Conservation (phyloP, 2,329 filamentous ascomycete species). For the Tolypocladium endophyticum region DNA sequence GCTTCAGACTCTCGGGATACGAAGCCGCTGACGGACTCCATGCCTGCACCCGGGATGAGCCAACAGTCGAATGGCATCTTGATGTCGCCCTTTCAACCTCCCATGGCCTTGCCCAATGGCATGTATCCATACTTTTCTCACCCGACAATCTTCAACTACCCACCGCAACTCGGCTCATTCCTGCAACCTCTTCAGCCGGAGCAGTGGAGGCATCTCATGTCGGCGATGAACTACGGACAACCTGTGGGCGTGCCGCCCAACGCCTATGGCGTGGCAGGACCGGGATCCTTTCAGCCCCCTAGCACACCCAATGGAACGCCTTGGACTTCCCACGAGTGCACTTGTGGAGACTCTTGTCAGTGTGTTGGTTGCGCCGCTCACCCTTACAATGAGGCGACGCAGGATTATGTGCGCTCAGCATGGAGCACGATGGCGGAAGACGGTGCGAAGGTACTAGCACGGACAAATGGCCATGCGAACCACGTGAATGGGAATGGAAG, state of each 20-base stretch:
- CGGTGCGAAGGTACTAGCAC: slow-evolving; percentile 9
- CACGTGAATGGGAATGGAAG: slow-evolving; percentile 14
- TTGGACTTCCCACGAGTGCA: slow-evolving; percentile 36
- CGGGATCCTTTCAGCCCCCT: slow-evolving; percentile 10
- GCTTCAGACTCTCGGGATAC: slow-evolving; percentile 9
- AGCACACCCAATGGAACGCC: slow-evolving; percentile 8
- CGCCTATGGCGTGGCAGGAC: slow-evolving; percentile 13
- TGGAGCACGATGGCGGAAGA: slow-evolving; percentile 30
- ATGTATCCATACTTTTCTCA: slow-evolving; percentile 31
- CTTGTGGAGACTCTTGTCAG: slow-evolving; percentile 55
- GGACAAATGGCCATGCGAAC: slow-evolving; percentile 11
- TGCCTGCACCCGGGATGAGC: slow-evolving; percentile 9
- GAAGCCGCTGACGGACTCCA: slow-evolving; percentile 8
- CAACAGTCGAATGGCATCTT: slow-evolving; percentile 17
- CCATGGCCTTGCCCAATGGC: slow-evolving; percentile 25
- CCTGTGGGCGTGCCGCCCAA: slow-evolving; percentile 12
- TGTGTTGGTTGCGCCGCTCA: slow-evolving; percentile 60
- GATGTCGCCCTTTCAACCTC: slow-evolving; percentile 24
- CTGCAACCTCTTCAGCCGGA: slow-evolving; percentile 44
- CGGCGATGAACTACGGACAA: slow-evolving; percentile 26
- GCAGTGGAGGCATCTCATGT: slow-evolving; percentile 39
- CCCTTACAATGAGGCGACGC: slow-evolving; percentile 55
- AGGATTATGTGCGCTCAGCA: slow-evolving; percentile 39
- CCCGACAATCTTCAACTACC: slow-evolving; percentile 40
- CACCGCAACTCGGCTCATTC: slow-evolving; percentile 43